Evolutionary conservation across 2,329 filamentous ascomycete species (phyloP).

Genomic region (Colletotrichum zoysiae): DNA sequence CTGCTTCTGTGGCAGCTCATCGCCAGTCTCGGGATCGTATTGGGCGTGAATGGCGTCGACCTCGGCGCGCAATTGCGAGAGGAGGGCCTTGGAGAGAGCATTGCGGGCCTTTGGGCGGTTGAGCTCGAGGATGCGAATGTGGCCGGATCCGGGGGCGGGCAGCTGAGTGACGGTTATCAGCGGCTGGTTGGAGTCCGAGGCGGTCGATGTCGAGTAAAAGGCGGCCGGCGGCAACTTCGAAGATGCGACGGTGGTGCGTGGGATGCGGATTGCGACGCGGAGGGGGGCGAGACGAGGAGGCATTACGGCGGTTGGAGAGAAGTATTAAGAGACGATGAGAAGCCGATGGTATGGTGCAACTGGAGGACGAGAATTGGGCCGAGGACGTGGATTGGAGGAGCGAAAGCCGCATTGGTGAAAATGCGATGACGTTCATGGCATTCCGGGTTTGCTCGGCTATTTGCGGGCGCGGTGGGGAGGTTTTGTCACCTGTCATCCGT

Average conservation of each 20-base stretch:
- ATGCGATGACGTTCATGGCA: conserved; percentile 36
- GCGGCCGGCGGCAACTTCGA: neutral
- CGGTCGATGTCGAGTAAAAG: conserved; percentile 60
- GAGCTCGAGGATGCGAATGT: conserved; percentile 88
- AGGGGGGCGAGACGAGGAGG: conserved; percentile 48
- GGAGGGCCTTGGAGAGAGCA: conserved; percentile 85
- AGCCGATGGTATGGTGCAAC: neutral
- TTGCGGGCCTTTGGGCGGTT: conserved; percentile 90
- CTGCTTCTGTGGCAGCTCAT: conserved; percentile 60
- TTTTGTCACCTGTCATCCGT: neutral
- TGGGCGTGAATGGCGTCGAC: conserved; percentile 78
- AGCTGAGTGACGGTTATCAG: conserved; percentile 80
- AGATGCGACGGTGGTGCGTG: conserved; percentile 30
- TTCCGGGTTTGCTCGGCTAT: conserved; percentile 38
- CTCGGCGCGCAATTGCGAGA: conserved; percentile 78
- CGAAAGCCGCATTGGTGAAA: conserved; percentile 31
- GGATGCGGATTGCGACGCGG: conserved; percentile 42
- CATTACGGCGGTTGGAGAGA: conserved; percentile 45
- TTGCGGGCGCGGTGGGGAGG: conserved; percentile 9
- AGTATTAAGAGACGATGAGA: neutral
- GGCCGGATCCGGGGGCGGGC: conserved; percentile 82
- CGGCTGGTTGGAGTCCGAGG: conserved; percentile 54
- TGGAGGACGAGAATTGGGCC: neutral
- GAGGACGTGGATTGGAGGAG: conserved; percentile 11
- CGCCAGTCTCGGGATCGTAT: conserved; percentile 64